A percentile compares a stretch with the other conserved stretches of the same genome.
These are phyloP conservation scores for Arabidopsis arenosa DNA, from an alignment of 345 rosid species.

Conservation along the genomic window DNA sequence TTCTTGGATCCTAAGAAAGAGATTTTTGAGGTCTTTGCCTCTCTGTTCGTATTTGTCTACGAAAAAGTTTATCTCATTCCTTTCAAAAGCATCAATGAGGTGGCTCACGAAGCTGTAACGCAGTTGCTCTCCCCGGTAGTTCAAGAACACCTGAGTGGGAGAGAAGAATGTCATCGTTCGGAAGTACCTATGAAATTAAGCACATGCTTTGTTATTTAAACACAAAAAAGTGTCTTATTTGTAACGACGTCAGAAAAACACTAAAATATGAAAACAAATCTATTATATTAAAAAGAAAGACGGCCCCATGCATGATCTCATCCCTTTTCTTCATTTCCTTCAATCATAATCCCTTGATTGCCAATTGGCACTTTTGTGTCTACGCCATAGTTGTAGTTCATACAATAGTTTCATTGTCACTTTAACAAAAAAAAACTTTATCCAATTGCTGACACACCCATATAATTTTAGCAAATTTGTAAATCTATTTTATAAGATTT, in stretches of 20 bases:
- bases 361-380: too few species aligned
- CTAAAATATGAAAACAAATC: neutral
- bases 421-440: too few species aligned
- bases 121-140: slow-evolving; percentile 12
- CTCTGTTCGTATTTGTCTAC: slow-evolving; percentile 4
- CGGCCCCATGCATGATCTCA: too few species aligned
- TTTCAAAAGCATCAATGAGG: neutral
- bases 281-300: too few species aligned
- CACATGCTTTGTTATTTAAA: neutral
- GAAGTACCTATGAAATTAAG: neutral
- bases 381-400: too few species aligned
- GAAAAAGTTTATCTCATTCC: neutral
- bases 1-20: slow-evolving; percentile 21
- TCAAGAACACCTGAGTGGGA: slow-evolving; percentile 16
- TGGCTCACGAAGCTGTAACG: slow-evolving; percentile 13
- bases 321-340: too few species aligned
- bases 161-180: neutral
- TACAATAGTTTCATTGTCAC: too few species aligned
- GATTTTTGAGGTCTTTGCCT: slow-evolving; percentile 10
- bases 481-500: too few species aligned
- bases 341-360: too few species aligned
- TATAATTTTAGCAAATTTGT: too few species aligned
- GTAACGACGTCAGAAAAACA: neutral
- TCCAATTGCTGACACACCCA: too few species aligned
- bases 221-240: neutral